These are phyloP conservation scores for Aspergillus sp. DNA, from an alignment of 2,329 filamentous ascomycete species.

Conservation along the genomic window DNA sequence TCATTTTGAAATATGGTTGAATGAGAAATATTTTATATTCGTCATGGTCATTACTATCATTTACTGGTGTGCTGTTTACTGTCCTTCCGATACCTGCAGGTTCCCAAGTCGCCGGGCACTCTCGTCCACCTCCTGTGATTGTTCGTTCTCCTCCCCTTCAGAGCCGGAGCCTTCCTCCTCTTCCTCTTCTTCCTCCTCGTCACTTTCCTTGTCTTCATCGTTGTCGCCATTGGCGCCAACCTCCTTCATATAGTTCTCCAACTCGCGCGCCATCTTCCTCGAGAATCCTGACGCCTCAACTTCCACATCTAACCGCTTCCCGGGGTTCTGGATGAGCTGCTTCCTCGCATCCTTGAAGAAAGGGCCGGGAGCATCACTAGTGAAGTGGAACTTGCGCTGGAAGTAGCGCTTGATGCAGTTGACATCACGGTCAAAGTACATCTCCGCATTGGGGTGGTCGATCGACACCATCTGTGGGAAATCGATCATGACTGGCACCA, in stretches of 20 bases:
- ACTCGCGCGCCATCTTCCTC: conserved; percentile 92
- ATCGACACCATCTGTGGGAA: conserved; percentile 98
- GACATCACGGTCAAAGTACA: conserved; percentile 97
- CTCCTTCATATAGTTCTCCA: conserved; percentile 85
- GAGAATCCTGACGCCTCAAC: conserved; percentile 94
- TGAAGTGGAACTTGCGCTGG: conserved; percentile 82
- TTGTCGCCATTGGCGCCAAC: conserved; percentile 55
- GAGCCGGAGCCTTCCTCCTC: background rate
- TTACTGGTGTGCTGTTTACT: conserved; percentile 20
- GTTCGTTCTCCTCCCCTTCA: conserved; percentile 29
- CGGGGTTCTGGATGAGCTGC: conserved; percentile 61
- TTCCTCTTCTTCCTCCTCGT: conserved; percentile 26
- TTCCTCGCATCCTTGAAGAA: conserved; percentile 84
- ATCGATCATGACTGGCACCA: conserved; percentile 87
- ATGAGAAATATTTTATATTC: conserved; percentile 6
- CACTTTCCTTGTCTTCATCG: conserved; percentile 29
- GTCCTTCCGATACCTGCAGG: conserved; percentile 34
- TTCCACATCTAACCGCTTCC: conserved; percentile 75
- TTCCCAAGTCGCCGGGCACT: conserved; percentile 30
- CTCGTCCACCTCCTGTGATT: conserved; percentile 15
- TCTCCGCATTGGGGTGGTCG: conserved; percentile 88
- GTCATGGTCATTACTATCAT: conserved; percentile 30
- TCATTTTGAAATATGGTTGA: background rate
- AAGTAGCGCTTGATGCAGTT: conserved; percentile 96
- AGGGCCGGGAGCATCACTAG: conserved; percentile 76